Evolutionary conservation across 78 protist species (phyloP).

Genomic region (Dictyostelium firmibasis): DNA sequence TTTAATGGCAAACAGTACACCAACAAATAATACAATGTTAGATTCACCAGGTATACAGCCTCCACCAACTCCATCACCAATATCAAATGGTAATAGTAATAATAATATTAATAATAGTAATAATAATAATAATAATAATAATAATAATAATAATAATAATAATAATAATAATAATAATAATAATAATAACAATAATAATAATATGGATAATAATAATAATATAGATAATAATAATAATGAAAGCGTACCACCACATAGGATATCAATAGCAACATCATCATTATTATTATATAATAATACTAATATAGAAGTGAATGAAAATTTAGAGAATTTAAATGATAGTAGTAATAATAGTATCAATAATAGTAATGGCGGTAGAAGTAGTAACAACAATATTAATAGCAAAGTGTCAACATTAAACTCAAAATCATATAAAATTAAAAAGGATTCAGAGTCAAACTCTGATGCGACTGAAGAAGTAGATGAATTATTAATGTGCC

Average conservation of each 20-base stretch:
- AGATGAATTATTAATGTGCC: conserved; percentile 44
- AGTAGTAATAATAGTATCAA: not conserved
- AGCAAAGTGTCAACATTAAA: not conserved
- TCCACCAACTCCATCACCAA: not conserved
- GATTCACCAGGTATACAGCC: not conserved
- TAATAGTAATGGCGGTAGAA: not conserved
- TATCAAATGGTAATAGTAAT: not conserved
- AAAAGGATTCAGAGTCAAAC: not conserved
- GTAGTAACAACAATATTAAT: not conserved
- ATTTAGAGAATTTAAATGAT: not conserved
- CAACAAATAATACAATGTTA: not conserved
- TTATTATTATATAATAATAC: not conserved
- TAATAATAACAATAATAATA: not conserved
- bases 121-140: not conserved
- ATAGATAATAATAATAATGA: not conserved
- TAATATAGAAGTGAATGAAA: not conserved
- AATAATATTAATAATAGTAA: not conserved
- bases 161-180: not conserved
- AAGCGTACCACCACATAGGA: not conserved
- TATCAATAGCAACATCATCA: not conserved
- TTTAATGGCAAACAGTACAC: not conserved
- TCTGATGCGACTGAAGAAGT: not conserved
- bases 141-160: not conserved
- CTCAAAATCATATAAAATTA: not conserved
- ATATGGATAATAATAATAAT: not conserved